Percentiles rank a stretch among this genome's conserved stretches.
These are phyloP conservation scores for Peniophora sp. DNA, from an alignment of 1,284 basidiomycete species.

Conservation along the genomic window DNA sequence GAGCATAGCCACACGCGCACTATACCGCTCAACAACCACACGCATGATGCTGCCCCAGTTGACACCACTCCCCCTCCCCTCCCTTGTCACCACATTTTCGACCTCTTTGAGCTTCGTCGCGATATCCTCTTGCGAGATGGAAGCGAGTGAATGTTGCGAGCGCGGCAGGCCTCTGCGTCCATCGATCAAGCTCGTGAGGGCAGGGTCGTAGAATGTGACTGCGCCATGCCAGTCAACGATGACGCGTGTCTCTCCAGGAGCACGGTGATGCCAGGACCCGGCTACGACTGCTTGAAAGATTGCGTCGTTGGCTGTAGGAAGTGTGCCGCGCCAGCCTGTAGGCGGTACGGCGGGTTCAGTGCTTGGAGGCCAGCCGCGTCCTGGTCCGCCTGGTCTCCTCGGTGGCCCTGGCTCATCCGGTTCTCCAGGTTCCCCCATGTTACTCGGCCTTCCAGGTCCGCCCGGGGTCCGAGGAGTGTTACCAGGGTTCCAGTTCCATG, in stretches of 20 bases:
- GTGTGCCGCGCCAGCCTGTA: conserved; percentile 5
- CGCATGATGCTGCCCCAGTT: conserved; percentile 36
- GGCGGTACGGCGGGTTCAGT: not conserved
- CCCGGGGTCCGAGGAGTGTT: not conserved
- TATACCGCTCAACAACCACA: conserved; percentile 34
- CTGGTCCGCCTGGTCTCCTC: not conserved
- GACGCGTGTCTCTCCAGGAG: conserved; percentile 34
- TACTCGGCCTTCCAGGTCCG: no score
- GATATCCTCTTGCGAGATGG: conserved; percentile 13
- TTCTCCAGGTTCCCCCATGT: not conserved
- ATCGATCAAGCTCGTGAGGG: conserved; percentile 24
- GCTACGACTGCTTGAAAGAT: conserved; percentile 22
- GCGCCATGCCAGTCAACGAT: conserved; percentile 28
- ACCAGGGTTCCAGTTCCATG: not conserved
- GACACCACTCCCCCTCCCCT: conserved; percentile 22
- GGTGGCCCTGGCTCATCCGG: not conserved
- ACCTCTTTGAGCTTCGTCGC: not conserved
- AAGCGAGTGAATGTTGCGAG: conserved; percentile 25
- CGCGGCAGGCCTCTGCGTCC: conserved; percentile 20
- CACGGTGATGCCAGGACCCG: conserved; percentile 30
- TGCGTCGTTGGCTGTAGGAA: not conserved
- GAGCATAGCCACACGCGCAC: conserved; percentile 30
- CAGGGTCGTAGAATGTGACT: conserved; percentile 36
- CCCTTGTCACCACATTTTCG: conserved; percentile 13
- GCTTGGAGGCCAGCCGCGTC: not conserved